phyloP scores from a whole-genome alignment of 2,329 filamentous ascomycete species.

The Colletotrichum liriopes region DNA sequence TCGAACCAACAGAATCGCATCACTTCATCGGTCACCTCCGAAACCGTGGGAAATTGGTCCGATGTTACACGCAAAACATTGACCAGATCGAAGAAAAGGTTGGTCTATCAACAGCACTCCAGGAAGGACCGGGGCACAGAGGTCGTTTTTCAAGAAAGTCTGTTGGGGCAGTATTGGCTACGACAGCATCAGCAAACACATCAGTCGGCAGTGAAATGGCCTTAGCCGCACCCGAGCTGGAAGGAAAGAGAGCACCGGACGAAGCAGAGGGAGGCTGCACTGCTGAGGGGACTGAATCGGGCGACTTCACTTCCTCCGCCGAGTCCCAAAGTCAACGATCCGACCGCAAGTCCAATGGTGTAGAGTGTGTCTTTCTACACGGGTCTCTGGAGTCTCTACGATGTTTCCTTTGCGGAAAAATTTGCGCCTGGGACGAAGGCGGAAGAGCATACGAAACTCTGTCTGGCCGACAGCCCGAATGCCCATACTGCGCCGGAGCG shows the following conservation, averaged over 20 bases:
- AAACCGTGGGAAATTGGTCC: conserved; percentile 77
- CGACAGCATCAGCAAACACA: conserved; percentile 23
- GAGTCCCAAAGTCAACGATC: conserved; percentile 6
- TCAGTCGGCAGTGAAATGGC: not conserved
- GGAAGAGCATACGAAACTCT: conserved; percentile 70
- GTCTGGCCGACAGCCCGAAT: conserved; percentile 77
- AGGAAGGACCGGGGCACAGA: conserved; percentile 73
- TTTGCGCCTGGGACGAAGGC: conserved; percentile 73
- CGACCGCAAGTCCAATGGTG: conserved; percentile 54
- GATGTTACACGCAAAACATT: conserved; percentile 84
- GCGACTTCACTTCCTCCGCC: not conserved
- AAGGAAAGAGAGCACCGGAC: conserved; percentile 5
- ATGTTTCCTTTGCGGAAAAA: conserved; percentile 74
- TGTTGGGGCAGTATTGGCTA: conserved; percentile 48
- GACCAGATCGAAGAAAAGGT: conserved; percentile 81
- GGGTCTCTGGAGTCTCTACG: conserved; percentile 77
- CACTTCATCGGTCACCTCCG: conserved; percentile 78
- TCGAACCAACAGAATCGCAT: conserved; percentile 76
- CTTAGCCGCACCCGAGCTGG: not conserved
- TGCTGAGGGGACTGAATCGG: not conserved
- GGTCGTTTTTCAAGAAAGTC: conserved; percentile 71
- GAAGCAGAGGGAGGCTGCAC: not conserved
- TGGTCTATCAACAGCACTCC: conserved; percentile 75
- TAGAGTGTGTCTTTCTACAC: conserved; percentile 80
- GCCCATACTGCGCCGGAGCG: conserved; percentile 75